These are phyloP conservation scores for Aspergillus sparsus DNA, from an alignment of 495 filamentous ascomycete species.

Conservation along the genomic window DNA sequence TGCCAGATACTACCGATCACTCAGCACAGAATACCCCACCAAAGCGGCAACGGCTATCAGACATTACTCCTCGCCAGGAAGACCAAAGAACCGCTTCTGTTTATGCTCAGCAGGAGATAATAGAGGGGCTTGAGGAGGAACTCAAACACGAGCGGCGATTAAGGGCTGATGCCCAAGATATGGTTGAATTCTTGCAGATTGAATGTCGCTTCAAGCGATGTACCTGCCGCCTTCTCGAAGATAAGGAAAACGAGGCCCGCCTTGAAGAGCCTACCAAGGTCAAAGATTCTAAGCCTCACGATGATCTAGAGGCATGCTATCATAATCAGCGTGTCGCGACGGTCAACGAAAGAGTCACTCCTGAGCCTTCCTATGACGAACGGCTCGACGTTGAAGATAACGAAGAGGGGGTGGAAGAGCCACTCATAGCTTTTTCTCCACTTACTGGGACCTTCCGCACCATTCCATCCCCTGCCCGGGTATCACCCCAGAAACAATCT, in stretches of 20 bases:
- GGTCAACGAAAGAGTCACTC: neutral
- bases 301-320: neutral
- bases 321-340: neutral
- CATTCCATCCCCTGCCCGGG: constrained; percentile 43
- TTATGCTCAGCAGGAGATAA: constrained; percentile 44
- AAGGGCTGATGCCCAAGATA: constrained; percentile 66
- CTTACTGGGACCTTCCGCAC: constrained; percentile 52
- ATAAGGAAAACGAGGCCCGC: neutral
- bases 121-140: constrained; percentile 61
- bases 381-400: neutral
- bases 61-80: constrained; percentile 40
- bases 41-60: constrained; percentile 65
- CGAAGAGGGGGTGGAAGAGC: constrained; percentile 33
- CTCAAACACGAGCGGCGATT: constrained; percentile 65
- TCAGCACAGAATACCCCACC: constrained; percentile 55
- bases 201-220: constrained; percentile 78
- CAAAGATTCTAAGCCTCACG: neutral
- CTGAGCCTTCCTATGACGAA: neutral
- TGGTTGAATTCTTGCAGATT: constrained; percentile 77
- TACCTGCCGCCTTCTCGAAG: constrained; percentile 59
- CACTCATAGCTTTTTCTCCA: constrained; percentile 49
- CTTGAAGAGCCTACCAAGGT: neutral
- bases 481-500: constrained; percentile 25
- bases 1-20: constrained; percentile 49
- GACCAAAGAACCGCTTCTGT: constrained; percentile 46